Base-by-base conservation (phyloP, 163 green algal genomes). In the Picocystis sp. region DNA sequence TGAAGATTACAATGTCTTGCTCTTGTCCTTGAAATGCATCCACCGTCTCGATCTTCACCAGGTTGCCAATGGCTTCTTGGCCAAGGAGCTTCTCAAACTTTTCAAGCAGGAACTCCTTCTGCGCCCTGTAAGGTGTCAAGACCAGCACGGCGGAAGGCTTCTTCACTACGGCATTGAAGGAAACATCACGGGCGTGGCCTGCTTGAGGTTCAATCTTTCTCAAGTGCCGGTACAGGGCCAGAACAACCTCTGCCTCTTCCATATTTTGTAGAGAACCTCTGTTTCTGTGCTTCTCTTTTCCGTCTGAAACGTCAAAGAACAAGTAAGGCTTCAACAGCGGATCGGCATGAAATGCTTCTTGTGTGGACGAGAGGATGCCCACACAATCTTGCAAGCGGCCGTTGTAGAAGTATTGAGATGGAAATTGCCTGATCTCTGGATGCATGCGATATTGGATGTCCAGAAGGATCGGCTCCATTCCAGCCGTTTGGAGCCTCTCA, bases 401-500 rank as follows among this genome's bases (percentile, higher is more conserved):
- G 13, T 75, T 47, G 64, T 98, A 98, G 57, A 97, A 98, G 70
- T 80, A 73, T 5, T 45, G 41, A 0, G 68, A 83, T 2, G 86
- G 86, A 52, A 91, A 95, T 43, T 48, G 25, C 22, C 72, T 61
- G 70, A 94, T 91, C 41, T 54, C 61, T 11, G 80, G 80, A 63
- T 95, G 85, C 89, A 97, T 96, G 61, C 89, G 76, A 69, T 97
- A 93, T 50, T 47, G 47, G 19, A 94, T 76, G 68, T 92, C 52
- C 49, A 74, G 77, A n/a, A 87, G 79, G 21, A 57, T 69, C 17
- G 52, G 17, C 17, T 19, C 17, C 17, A 19, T 19, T 13, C 15
- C 11, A 52, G 46, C 46, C 33, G 46, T 19, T 19, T 19, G 17
- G 17, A 19, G 17, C 17, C 17, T 19, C 29, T 50, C 15, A 47